A percentile compares a stretch with the other conserved stretches of the same genome.
Conservation (phyloP, 371 early-diverging fungal species). For the Parasitella parasitica region DNA sequence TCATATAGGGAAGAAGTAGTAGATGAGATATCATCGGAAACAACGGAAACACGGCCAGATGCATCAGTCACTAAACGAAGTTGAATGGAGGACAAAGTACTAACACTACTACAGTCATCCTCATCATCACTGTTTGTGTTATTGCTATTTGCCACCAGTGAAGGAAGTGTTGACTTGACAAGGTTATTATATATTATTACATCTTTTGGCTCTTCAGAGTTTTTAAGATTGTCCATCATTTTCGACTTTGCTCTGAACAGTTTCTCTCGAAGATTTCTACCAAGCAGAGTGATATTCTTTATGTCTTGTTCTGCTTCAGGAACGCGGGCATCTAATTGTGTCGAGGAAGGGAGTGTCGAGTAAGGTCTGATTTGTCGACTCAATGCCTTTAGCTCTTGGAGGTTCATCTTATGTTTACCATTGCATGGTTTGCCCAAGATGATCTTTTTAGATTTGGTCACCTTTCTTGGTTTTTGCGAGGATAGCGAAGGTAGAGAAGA, state of each 20-base stretch:
- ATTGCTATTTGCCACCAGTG: neutral
- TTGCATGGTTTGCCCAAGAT: constrained; percentile 8
- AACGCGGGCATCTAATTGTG: neutral
- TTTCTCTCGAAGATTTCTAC: constrained; percentile 18
- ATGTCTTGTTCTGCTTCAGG: neutral
- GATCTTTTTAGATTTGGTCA: constrained; percentile 10
- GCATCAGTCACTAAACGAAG: constrained; percentile 15
- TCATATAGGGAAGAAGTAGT: neutral
- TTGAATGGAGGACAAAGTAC: constrained; percentile 5
- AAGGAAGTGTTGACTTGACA: neutral
- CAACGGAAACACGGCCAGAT: constrained; percentile 16
- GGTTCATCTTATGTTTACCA: constrained; percentile 21
- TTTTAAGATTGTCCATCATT: constrained; percentile 21
- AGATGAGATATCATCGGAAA: neutral
- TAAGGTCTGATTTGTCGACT: constrained; percentile 19
- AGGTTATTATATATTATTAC: constrained; percentile 19
- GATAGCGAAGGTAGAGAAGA: neutral
- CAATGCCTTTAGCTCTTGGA: constrained; percentile 20
- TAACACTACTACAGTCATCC: constrained; percentile 25
- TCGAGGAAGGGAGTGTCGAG: neutral
- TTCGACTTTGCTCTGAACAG: constrained; percentile 15
- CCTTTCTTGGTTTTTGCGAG: neutral
- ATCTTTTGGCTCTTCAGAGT: constrained; percentile 17
- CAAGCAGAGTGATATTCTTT: neutral
- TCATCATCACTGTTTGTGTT: neutral